A percentile compares a stretch with the other conserved stretches of the same genome.
phyloP scores from a whole-genome alignment of 805 yeast species.

The Saccharomycopsis amapae region DNA sequence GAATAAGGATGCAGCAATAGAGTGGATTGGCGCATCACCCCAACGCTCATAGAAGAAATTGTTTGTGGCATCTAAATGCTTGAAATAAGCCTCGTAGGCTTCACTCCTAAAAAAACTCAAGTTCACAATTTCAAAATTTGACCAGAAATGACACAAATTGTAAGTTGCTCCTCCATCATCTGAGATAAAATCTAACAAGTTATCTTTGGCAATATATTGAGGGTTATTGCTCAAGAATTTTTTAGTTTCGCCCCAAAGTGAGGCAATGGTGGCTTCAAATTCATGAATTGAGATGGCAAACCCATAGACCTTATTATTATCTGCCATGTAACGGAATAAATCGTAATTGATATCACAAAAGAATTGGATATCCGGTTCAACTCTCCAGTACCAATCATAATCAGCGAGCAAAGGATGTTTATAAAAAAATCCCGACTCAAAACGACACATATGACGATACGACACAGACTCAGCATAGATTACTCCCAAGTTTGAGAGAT shows the following conservation, averaged over 20 bases:
- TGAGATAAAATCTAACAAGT: constrained; percentile 63
- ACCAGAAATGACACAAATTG: constrained; percentile 86
- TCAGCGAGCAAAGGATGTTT: constrained; percentile 57
- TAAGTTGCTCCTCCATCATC: constrained; percentile 63
- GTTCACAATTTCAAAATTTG: constrained; percentile 75
- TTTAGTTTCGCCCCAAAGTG: constrained; percentile 70
- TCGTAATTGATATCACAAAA: constrained; percentile 77
- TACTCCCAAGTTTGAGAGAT: constrained; percentile 42
- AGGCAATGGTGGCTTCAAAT: constrained; percentile 59
- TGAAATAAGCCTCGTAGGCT: constrained; percentile 61
- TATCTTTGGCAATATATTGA: constrained; percentile 49
- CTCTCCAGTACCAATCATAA: constrained; percentile 90
- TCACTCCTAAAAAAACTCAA: constrained; percentile 68
- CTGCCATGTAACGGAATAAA: constrained; percentile 73
- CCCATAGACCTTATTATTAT: constrained; percentile 64
- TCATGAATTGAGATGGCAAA: constrained; percentile 72
- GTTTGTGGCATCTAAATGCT: constrained; percentile 60
- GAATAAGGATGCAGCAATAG: constrained; percentile 72
- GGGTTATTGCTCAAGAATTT: constrained; percentile 57
- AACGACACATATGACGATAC: constrained; percentile 88
- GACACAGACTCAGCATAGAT: constrained; percentile 71
- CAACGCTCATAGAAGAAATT: constrained; percentile 87
- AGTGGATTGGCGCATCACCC: constrained; percentile 90
- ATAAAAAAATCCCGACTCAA: constrained; percentile 79
- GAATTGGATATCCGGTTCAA: constrained; percentile 73